These are phyloP conservation scores for Petrea volubilis DNA, from an alignment of 257 asterid genomes.

Conservation along the genomic window DNA sequence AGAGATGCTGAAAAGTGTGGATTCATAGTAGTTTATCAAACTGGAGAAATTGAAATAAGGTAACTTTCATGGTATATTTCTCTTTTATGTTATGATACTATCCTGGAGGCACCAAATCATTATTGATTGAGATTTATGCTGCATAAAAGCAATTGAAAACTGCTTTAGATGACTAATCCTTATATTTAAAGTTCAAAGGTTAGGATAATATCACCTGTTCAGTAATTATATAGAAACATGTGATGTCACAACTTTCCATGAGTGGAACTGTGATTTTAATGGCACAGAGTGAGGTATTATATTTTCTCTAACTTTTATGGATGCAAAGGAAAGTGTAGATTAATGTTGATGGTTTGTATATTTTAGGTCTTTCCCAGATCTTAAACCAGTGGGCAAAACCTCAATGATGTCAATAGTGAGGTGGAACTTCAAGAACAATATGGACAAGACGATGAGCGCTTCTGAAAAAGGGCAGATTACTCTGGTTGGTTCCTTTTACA, in stretches of 20 bases:
- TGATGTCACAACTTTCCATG: background rate
- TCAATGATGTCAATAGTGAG: slow-evolving; percentile 68
- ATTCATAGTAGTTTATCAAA: slow-evolving; percentile 65
- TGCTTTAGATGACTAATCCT: background rate
- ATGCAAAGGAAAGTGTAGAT: slow-evolving; percentile 9
- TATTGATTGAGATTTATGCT: slow-evolving; percentile 11
- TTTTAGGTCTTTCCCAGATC: slow-evolving; percentile 78
- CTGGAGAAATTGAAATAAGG: slow-evolving; percentile 88
- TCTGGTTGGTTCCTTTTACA: slow-evolving; percentile 60
- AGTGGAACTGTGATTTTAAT: background rate
- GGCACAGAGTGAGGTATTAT: background rate
- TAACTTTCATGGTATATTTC: slow-evolving; percentile 19
- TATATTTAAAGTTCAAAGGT: background rate
- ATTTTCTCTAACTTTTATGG: slow-evolving; percentile 16
- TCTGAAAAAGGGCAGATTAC: slow-evolving; percentile 70
- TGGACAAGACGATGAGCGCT: slow-evolving; percentile 83
- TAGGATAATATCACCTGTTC: background rate
- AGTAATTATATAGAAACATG: background rate
- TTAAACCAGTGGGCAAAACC: slow-evolving; percentile 58
- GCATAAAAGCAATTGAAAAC: background rate
- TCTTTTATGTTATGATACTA: slow-evolving; percentile 13
- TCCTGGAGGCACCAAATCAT: slow-evolving; percentile 10
- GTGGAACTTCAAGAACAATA: slow-evolving; percentile 80
- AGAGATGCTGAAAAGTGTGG: slow-evolving; percentile 54
- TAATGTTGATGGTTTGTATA: slow-evolving; percentile 14